phyloP scores from a whole-genome alignment of 768 basidiomycete genomes.

The Sporobolomyces phaffii region DNA sequence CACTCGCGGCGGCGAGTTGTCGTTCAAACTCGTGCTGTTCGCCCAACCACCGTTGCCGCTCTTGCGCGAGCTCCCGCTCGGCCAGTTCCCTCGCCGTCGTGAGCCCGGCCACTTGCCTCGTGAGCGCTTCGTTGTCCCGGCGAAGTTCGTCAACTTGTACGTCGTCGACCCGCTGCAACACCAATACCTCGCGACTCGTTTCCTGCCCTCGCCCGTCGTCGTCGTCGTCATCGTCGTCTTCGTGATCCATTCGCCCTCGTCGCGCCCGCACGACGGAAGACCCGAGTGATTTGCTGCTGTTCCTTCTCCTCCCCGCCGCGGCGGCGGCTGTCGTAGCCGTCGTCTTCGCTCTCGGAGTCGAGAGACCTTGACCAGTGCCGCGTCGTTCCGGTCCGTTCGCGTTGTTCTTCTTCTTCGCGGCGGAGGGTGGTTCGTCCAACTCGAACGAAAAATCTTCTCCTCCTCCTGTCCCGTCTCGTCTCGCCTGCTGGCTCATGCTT shows the following conservation, averaged over 20 bases:
- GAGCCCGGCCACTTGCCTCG: neutral
- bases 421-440: neutral
- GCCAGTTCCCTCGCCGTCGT: neutral
- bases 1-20: neutral
- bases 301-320: too few relatives aligned
- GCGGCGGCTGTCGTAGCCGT: too few relatives aligned
- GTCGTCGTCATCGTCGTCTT: too few relatives aligned
- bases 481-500: neutral
- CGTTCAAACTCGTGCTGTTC: neutral
- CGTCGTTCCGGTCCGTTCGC: too few relatives aligned
- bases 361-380: too few relatives aligned
- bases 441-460: neutral
- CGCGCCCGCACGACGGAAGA: too few relatives aligned
- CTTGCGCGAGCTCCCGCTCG: neutral
- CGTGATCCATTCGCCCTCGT: too few relatives aligned
- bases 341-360: too few relatives aligned
- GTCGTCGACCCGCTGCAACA: neutral
- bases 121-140: neutral
- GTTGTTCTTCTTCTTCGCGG: neutral
- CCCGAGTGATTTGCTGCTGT: too few relatives aligned
- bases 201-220: too few relatives aligned
- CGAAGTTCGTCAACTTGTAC: neutral
- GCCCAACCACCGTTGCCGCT: neutral
- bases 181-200: neutral
- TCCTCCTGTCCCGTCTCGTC: neutral